phyloP scores from a whole-genome alignment of 2,329 filamentous ascomycete genomes.

The Fusarium acutatum region DNA sequence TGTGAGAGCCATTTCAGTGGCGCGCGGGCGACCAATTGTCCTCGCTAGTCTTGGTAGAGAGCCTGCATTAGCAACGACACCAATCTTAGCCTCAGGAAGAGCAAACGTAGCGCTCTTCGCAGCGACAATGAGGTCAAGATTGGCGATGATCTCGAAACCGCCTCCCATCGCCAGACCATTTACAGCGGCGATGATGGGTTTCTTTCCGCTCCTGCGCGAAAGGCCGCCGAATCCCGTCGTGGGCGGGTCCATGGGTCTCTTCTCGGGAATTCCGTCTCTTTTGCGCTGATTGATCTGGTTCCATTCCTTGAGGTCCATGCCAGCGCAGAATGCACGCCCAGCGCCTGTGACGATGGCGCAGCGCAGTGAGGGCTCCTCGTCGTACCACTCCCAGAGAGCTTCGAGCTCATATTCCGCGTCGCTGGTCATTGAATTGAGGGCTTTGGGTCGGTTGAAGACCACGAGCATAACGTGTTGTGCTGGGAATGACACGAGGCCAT shows the following conservation, averaged over 20 bases:
- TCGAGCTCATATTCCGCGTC: conserved; percentile 48
- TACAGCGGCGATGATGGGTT: conserved; percentile 79
- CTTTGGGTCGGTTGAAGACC: conserved; percentile 34
- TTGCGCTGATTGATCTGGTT: conserved; percentile 37
- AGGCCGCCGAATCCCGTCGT: conserved; percentile 69
- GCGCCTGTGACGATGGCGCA: conserved; percentile 71
- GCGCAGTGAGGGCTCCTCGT: conserved; percentile 66
- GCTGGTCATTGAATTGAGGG: conserved; percentile 40
- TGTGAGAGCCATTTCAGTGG: conserved; percentile 72
- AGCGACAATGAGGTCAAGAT: conserved; percentile 77
- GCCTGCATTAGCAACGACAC: conserved; percentile 76
- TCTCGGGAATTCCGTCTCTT: conserved; percentile 30
- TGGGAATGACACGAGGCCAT: conserved; percentile 38
- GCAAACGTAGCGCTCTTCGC: conserved; percentile 66
- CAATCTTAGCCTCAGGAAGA: conserved; percentile 75
- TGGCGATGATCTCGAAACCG: conserved; percentile 79
- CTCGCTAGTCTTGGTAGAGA: conserved; percentile 72
- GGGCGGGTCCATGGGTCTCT: conserved; percentile 39
- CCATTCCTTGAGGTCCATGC: conserved; percentile 67
- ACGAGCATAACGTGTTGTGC: conserved; percentile 38
- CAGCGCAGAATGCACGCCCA: conserved; percentile 73
- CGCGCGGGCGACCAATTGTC: conserved; percentile 72
- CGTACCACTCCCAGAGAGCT: conserved; percentile 66
- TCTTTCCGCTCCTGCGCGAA: conserved; percentile 72
- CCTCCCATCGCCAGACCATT: conserved; percentile 80